A percentile compares a stretch with the other conserved stretches of the same genome.
These are phyloP conservation scores for Macrolepiota dolichaula DNA, from an alignment of 768 basidiomycete species.

Conservation along the genomic window DNA sequence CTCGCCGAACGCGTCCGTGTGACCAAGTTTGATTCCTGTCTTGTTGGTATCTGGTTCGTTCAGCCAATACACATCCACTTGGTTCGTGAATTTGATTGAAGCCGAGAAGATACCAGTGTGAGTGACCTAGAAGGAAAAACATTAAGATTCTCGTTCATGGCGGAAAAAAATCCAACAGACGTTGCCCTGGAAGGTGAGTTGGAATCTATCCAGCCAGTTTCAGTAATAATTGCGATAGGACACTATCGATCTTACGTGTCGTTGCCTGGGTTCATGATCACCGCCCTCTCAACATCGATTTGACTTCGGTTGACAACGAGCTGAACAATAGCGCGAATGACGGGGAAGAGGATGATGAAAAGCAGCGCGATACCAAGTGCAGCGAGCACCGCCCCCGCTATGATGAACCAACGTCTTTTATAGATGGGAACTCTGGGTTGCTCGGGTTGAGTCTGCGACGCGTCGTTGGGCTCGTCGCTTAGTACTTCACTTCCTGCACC, in stretches of 20 bases:
- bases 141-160: background rate
- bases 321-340: slow-evolving; percentile 63
- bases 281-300: slow-evolving; percentile 49
- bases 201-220: slow-evolving; percentile 38
- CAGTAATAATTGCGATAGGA: background rate
- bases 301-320: slow-evolving; percentile 55
- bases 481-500: background rate
- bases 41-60: slow-evolving; percentile 29
- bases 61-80: slow-evolving; percentile 59
- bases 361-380: slow-evolving; percentile 58
- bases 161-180: slow-evolving; percentile 27
- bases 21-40: slow-evolving; percentile 50
- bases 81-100: slow-evolving; percentile 55
- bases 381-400: slow-evolving; percentile 45
- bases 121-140: slow-evolving; percentile 38
- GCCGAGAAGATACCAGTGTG: slow-evolving; percentile 69
- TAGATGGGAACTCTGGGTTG: slow-evolving; percentile 43
- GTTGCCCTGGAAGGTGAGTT: slow-evolving; percentile 47
- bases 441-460: slow-evolving; percentile 17
- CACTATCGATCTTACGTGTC: slow-evolving; percentile 39
- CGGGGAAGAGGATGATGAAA: slow-evolving; percentile 67
- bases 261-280: slow-evolving; percentile 53
- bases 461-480: background rate
- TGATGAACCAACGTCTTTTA: slow-evolving; percentile 63
- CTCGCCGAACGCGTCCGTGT: slow-evolving; percentile 37